Evolutionary conservation across 2,329 filamentous ascomycete species (phyloP).

Genomic region (Exophiala spinifera): DNA sequence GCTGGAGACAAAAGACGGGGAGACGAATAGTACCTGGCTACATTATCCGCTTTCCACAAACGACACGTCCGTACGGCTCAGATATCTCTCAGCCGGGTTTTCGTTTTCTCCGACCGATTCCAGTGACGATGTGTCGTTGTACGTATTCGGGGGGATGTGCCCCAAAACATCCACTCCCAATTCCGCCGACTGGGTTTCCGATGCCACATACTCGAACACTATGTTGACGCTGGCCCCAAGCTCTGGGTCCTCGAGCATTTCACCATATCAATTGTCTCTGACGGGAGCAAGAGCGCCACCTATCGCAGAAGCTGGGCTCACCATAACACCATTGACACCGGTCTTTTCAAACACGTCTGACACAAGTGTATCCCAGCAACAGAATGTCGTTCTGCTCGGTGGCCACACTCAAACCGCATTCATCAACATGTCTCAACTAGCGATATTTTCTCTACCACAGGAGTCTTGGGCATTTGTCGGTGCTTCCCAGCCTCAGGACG

Average conservation of each 20-base stretch:
- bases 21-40: constrained; percentile 55
- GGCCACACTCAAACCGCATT: constrained; percentile 82
- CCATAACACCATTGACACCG: constrained; percentile 69
- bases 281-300: constrained; percentile 60
- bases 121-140: constrained; percentile 55
- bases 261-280: constrained; percentile 39
- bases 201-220: constrained; percentile 73
- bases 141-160: constrained; percentile 90
- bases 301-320: constrained; percentile 81
- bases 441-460: constrained; percentile 81
- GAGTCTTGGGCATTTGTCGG: constrained; percentile 80
- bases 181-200: constrained; percentile 58
- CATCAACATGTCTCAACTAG: constrained; percentile 90
- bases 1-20: constrained; percentile 51
- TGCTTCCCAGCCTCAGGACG: constrained; percentile 49
- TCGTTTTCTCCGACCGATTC: constrained; percentile 64
- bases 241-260: constrained; percentile 25
- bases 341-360: constrained; percentile 65
- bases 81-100: constrained; percentile 59
- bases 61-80: constrained; percentile 45
- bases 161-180: constrained; percentile 42
- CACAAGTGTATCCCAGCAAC: constrained; percentile 66
- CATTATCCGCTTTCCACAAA: constrained; percentile 40
- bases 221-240: constrained; percentile 67
- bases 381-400: constrained; percentile 76